Conservation (phyloP, 2,329 filamentous ascomycete genomes). For the Neofusicoccum umdonicola region DNA sequence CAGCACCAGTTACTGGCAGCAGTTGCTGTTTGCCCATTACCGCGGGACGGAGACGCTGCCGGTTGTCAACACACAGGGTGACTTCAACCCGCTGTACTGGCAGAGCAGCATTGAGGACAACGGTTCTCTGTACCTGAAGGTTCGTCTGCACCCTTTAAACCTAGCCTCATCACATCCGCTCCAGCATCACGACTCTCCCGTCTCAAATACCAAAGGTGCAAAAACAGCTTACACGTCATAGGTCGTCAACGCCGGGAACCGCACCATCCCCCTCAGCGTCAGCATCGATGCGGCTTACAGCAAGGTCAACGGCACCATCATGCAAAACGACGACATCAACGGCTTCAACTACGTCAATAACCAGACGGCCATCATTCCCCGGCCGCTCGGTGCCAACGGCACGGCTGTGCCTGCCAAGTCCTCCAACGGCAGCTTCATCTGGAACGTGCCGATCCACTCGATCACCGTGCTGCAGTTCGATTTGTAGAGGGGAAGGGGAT, state of each 20-base stretch:
- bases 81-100: conserved; percentile 33
- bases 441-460: conserved; percentile 25
- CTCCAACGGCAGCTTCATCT: conserved; percentile 21
- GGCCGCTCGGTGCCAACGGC: conserved; percentile 18
- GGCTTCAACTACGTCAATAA: conserved; percentile 28
- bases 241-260: conserved; percentile 26
- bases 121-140: conserved; percentile 21
- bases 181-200: not conserved
- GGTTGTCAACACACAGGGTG: conserved; percentile 25
- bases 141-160: not conserved
- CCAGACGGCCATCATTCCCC: conserved; percentile 24
- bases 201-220: not conserved
- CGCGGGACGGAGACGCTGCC: conserved; percentile 31
- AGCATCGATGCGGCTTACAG: conserved; percentile 22
- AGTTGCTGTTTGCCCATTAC: conserved; percentile 29
- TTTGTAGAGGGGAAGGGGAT: not conserved
- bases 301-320: conserved; percentile 28
- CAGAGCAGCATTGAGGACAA: conserved; percentile 26
- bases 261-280: conserved; percentile 23
- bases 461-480: conserved; percentile 29
- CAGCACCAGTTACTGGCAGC: conserved; percentile 31
- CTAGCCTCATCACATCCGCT: not conserved
- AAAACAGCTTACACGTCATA: not conserved
- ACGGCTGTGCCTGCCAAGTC: conserved; percentile 11
- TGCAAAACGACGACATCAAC: conserved; percentile 24